Conservation (phyloP, 768 basidiomycete species). For the Boletus fagicola region DNA sequence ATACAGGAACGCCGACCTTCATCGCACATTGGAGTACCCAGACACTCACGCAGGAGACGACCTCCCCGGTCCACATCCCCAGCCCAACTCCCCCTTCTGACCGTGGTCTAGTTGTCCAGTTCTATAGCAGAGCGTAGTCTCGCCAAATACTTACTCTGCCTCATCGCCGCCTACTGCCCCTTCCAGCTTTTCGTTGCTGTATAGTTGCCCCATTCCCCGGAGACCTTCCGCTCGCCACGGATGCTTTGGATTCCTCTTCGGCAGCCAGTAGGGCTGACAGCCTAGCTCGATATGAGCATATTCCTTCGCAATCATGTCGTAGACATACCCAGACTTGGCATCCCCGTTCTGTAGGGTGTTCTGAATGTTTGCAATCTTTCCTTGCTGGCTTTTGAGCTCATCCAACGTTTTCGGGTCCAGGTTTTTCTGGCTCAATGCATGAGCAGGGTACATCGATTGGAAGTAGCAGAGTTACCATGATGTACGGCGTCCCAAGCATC, state of each 20-base stretch:
- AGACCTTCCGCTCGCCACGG: conserved; percentile 20
- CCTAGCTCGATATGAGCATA: conserved; percentile 28
- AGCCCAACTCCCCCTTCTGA: conserved; percentile 13
- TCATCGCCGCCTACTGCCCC: conserved; percentile 36
- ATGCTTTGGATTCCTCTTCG: conserved; percentile 38
- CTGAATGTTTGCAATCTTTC: conserved; percentile 53
- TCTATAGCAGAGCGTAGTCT: conserved; percentile 9
- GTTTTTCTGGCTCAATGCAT: conserved; percentile 53
- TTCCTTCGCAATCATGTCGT: neutral
- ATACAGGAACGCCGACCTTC: conserved; percentile 51
- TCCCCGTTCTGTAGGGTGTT: conserved; percentile 58
- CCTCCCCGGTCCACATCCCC: conserved; percentile 7
- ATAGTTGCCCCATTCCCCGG: conserved; percentile 20
- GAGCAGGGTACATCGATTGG: conserved; percentile 1
- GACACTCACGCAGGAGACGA: conserved; percentile 13
- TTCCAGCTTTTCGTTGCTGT: conserved; percentile 37
- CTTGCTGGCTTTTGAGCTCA: conserved; percentile 62
- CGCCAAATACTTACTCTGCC: neutral
- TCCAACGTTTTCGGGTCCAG: conserved; percentile 69
- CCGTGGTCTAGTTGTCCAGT: neutral
- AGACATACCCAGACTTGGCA: conserved; percentile 53
- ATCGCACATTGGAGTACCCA: conserved; percentile 57
- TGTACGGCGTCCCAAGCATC: conserved; percentile 71
- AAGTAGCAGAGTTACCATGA: conserved; percentile 51
- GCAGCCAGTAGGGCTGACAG: conserved; percentile 44